Evolutionary conservation across 148 eudicot species (phyloP).

Genomic region (Fagopyrum homotropicum): DNA sequence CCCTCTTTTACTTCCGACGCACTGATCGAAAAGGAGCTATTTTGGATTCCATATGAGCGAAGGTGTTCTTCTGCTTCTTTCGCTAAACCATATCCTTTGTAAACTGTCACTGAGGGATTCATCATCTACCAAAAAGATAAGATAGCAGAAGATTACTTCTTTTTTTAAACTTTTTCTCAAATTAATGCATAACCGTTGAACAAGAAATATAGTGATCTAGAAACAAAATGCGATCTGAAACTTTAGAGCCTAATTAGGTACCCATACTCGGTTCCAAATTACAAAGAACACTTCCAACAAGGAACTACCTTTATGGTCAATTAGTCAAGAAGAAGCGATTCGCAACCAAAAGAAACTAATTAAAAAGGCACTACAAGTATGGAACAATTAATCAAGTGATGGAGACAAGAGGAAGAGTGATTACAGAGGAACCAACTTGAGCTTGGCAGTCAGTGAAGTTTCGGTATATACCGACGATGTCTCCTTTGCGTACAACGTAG

Average conservation of each 20-base stretch:
- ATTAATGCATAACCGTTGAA: too few species aligned
- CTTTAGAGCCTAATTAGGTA: neutral
- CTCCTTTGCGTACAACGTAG: slow-evolving; percentile 73
- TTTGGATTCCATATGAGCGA: slow-evolving; percentile 52
- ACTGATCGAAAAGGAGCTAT: slow-evolving; percentile 46
- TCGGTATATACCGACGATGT: slow-evolving; percentile 53
- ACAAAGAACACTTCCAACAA: neutral
- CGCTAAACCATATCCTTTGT: slow-evolving; percentile 67
- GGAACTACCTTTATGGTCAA: neutral
- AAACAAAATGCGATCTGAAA: neutral
- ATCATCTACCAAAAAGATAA: slow-evolving; percentile 17
- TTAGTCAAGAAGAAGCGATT: neutral
- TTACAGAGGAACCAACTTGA: slow-evolving; percentile 51
- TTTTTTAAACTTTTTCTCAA: neutral
- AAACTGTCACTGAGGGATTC: slow-evolving; percentile 50
- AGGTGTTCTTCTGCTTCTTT: slow-evolving; percentile 60
- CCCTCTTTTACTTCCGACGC: slow-evolving; percentile 47
- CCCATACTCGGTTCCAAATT: neutral
- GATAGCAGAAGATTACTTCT: neutral
- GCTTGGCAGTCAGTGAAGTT: slow-evolving; percentile 60
- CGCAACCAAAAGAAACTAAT: neutral
- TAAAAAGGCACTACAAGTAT: neutral
- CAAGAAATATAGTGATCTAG: neutral
- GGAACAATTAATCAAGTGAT: neutral
- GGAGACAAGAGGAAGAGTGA: slow-evolving; percentile 1